These are phyloP conservation scores for Cryptococcus sp. DNA, from an alignment of 1,284 basidiomycete species.

Conservation along the genomic window DNA sequence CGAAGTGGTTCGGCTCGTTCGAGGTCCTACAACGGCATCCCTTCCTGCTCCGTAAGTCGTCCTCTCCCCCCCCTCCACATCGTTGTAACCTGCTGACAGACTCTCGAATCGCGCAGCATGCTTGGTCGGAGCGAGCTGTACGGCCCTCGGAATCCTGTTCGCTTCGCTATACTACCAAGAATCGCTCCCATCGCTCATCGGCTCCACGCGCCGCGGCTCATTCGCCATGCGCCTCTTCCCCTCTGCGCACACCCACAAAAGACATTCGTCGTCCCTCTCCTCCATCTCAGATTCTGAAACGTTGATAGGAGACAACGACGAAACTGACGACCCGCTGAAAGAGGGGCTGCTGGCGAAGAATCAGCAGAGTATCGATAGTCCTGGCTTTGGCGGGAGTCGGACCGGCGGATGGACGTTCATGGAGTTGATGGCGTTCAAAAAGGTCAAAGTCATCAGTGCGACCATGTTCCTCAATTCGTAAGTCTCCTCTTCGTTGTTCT, in stretches of 20 bases:
- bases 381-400: constrained; percentile 2
- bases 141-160: constrained; percentile 53
- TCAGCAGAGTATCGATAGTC: constrained; percentile 6
- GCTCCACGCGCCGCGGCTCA: not conserved
- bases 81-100: not conserved
- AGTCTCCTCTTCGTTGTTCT: constrained; percentile 9
- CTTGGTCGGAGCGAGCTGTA: constrained; percentile 49
- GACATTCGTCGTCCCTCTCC: constrained; percentile 12
- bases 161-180: constrained; percentile 50
- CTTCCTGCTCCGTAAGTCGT: constrained; percentile 52
- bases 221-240: constrained; percentile 5
- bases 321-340: constrained; percentile 6
- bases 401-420: constrained; percentile 38
- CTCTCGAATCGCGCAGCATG: constrained; percentile 42
- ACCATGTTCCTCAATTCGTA: constrained; percentile 47
- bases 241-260: constrained; percentile 9
- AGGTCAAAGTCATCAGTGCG: constrained; percentile 37
- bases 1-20: constrained; percentile 49
- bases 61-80: not conserved
- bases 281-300: constrained; percentile 18
- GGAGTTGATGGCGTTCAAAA: constrained; percentile 38
- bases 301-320: constrained; percentile 18
- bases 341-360: constrained; percentile 19
- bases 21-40: constrained; percentile 52
- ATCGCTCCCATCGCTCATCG: constrained; percentile 27